A percentile compares a stretch with the other conserved stretches of the same genome.
Evolutionary conservation across 129 eudicot genomes (phyloP).

Genomic region (Helichrysum umbraculigerum): DNA sequence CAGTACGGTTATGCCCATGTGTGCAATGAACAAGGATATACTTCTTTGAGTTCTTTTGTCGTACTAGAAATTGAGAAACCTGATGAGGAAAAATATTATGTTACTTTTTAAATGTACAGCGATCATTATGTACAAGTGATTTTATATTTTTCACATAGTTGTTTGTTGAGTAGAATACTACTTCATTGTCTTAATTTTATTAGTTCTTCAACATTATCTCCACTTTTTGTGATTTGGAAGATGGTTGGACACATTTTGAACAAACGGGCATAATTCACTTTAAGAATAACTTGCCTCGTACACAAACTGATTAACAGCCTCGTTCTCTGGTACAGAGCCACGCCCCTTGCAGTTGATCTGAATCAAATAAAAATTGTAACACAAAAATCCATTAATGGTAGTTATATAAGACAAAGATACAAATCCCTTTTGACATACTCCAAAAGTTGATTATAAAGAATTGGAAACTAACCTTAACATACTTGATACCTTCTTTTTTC

Average conservation of each 20-base stretch:
- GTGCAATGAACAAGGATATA: conserved; percentile 92
- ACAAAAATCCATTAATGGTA: conserved; percentile 8
- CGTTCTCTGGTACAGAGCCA: conserved; percentile 96
- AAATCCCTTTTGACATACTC: conserved; percentile 12
- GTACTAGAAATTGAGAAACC: conserved; percentile 77
- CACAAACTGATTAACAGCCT: conserved; percentile 87
- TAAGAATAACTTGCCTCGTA: conserved; percentile 58
- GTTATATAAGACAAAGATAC: background rate
- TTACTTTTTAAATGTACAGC: background rate
- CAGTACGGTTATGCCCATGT: conserved; percentile 99
- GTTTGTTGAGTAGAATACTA: background rate
- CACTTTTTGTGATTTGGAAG: conserved; percentile 2
- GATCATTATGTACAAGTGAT: background rate
- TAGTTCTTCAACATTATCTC: background rate
- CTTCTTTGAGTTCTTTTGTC: conserved; percentile 79
- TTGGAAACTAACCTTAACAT: conserved; percentile 73
- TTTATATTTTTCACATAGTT: background rate
- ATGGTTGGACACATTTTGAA: conserved; percentile 10
- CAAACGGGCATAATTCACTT: conserved; percentile 1
- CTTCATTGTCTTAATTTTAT: background rate
- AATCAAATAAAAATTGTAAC: conserved; percentile 7
- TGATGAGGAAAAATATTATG: conserved; percentile 29
- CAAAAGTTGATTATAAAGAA: conserved; percentile 17
- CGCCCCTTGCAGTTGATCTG: conserved; percentile 98
- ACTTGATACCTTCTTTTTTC: conserved; percentile 93